Percentiles rank a stretch among this genome's conserved stretches.
Evolutionary conservation across 148 eudicot species (phyloP).

Genomic region (Silene conica): DNA sequence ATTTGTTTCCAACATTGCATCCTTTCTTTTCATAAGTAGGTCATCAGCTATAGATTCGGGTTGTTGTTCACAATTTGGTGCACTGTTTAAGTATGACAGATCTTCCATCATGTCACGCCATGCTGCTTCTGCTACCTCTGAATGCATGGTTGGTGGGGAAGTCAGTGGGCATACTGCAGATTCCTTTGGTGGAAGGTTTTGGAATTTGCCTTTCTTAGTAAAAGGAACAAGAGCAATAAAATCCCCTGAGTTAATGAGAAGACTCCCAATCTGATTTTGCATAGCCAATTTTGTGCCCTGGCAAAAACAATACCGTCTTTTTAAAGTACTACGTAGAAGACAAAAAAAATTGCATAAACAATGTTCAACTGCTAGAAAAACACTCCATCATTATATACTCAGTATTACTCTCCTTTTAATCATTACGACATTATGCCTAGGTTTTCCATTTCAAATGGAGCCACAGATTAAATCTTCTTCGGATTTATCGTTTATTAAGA

Average conservation of each 20-base stretch:
- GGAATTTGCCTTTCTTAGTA: constrained; percentile 46
- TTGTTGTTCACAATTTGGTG: constrained; percentile 23
- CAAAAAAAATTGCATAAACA: not conserved
- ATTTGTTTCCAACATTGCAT: constrained; percentile 9
- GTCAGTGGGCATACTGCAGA: constrained; percentile 21
- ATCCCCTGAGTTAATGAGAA: constrained; percentile 36
- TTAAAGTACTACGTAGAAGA: not conserved
- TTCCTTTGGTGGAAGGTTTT: constrained; percentile 29
- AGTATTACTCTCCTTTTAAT: no score
- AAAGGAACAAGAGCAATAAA: constrained; percentile 74
- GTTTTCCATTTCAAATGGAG: no score
- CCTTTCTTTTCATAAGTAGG: constrained; percentile 14
- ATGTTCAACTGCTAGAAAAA: not conserved
- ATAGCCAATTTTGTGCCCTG: constrained; percentile 51
- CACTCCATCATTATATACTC: not conserved
- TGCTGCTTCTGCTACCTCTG: constrained; percentile 45
- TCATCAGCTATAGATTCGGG: constrained; percentile 13
- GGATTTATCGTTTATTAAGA: no score
- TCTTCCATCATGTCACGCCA: constrained; percentile 73
- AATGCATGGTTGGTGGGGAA: constrained; percentile 24
- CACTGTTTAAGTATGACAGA: constrained; percentile 38
- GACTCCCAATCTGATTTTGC: constrained; percentile 45
- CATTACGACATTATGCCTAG: no score
- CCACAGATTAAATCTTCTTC: no score
- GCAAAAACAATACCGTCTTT: constrained; percentile 11